Percentiles rank a stretch among this genome's conserved stretches.
Evolutionary conservation across 768 basidiomycete genomes (phyloP).

Genomic region (Mycena sanguinolenta): DNA sequence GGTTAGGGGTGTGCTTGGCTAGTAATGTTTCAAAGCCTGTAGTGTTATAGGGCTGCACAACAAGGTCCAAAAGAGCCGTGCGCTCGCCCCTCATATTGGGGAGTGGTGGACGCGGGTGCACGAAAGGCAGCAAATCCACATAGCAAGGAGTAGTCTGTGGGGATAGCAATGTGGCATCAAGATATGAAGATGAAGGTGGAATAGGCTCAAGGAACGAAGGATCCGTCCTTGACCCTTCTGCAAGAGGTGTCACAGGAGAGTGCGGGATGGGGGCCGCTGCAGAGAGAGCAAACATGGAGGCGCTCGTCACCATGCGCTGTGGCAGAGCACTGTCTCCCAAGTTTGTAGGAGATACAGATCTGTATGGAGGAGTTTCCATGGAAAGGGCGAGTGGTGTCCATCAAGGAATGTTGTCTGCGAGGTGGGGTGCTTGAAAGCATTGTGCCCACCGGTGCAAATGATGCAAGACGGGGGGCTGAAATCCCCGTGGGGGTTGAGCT

Average conservation of each 20-base stretch:
- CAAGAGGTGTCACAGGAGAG: slow-evolving; percentile 29
- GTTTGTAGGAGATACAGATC: slow-evolving; percentile 36
- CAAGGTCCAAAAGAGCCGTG: too few relatives aligned
- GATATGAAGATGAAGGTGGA: too few relatives aligned
- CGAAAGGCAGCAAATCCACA: too few relatives aligned
- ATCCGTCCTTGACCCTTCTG: slow-evolving; percentile 7
- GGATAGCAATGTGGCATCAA: too few relatives aligned
- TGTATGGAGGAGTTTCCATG: not conserved
- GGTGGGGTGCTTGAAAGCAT: not conserved
- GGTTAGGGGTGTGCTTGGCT: slow-evolving; percentile 37
- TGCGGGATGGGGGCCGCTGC: slow-evolving; percentile 36
- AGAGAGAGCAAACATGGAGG: slow-evolving; percentile 38
- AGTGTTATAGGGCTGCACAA: too few relatives aligned
- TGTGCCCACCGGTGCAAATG: slow-evolving; percentile 25
- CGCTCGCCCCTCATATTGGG: too few relatives aligned
- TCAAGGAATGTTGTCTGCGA: slow-evolving; percentile 16
- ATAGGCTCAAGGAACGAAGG: slow-evolving; percentile 14
- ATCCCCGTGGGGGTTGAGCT: too few relatives aligned
- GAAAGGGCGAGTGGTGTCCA: slow-evolving; percentile 10
- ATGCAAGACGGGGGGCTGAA: slow-evolving; percentile 14
- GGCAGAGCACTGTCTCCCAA: slow-evolving; percentile 6
- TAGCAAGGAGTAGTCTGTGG: too few relatives aligned
- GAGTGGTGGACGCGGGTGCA: too few relatives aligned
- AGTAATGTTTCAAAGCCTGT: too few relatives aligned
- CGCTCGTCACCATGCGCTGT: not conserved